phyloP scores from a whole-genome alignment of 108 stramenopile genomes.

The Cyclotella distinguenda region DNA sequence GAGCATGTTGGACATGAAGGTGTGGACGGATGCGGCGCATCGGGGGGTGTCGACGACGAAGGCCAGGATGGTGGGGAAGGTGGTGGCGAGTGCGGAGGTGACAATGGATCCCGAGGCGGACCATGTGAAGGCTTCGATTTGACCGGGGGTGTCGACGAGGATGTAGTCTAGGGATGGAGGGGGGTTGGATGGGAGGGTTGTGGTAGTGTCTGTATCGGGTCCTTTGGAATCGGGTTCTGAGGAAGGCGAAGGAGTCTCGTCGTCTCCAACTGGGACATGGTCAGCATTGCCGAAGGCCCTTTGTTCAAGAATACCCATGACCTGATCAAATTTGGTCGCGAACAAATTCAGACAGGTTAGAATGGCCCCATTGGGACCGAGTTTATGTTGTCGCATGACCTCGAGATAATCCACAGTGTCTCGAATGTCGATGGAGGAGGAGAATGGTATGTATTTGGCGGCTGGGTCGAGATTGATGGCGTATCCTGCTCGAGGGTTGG shows the following conservation, averaged over 20 bases:
- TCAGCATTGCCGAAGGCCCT: conserved; percentile 49
- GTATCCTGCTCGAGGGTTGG: conserved; percentile 52
- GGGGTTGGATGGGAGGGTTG: background rate
- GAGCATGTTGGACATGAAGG: conserved; percentile 99
- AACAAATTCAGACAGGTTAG: conserved; percentile 97
- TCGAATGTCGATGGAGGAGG: conserved; percentile 97
- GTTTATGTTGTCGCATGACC: conserved; percentile 97
- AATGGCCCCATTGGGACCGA: conserved; percentile 99
- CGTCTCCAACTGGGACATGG: conserved; percentile 1
- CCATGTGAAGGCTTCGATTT: conserved; percentile 99
- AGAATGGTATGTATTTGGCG: conserved; percentile 87
- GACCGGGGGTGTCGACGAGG: conserved; percentile 97
- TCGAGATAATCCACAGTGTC: conserved; percentile 98
- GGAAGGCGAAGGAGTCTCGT: too few relatives aligned
- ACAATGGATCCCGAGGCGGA: conserved; percentile 96
- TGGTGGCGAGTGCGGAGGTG: conserved; percentile 88
- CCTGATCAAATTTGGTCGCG: conserved; percentile 98
- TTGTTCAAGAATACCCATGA: conserved; percentile 89
- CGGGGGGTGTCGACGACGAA: conserved; percentile 98
- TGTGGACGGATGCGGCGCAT: conserved; percentile 88
- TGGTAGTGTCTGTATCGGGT: background rate
- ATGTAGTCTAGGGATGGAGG: conserved; percentile 72
- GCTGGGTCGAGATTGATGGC: conserved; percentile 98
- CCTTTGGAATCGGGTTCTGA: too few relatives aligned
- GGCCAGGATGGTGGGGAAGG: conserved; percentile 94